Evolutionary conservation across 2,329 filamentous ascomycete genomes (phyloP).

Genomic region (Cladosporium sp.): DNA sequence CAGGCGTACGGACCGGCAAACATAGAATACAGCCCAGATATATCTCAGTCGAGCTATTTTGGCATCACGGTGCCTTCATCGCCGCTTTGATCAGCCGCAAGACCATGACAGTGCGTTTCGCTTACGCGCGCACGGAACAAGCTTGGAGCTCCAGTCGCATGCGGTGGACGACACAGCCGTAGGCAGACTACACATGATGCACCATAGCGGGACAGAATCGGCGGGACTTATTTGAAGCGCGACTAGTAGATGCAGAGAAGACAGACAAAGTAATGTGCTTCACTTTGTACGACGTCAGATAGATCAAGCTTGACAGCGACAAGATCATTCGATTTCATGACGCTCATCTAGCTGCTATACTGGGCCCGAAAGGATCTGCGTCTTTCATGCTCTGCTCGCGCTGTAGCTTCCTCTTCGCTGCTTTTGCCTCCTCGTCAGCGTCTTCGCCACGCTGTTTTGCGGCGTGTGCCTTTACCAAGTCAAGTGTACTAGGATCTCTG

Average conservation of each 20-base stretch:
- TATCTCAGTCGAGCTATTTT: neutral
- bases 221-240: neutral
- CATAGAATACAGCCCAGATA: neutral
- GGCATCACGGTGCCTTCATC: neutral
- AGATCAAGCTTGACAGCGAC: neutral
- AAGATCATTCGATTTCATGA: neutral
- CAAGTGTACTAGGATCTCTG: conserved; percentile 70
- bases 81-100: neutral
- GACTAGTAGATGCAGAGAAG: neutral
- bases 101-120: neutral
- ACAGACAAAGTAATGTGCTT: neutral
- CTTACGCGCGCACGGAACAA: neutral
- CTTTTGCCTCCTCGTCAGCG: conserved; percentile 40
- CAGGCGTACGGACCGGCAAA: neutral
- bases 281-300: neutral
- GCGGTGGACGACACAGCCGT: neutral
- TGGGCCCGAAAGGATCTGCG: conserved; percentile 49
- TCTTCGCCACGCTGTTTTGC: conserved; percentile 48
- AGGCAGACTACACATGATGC: neutral
- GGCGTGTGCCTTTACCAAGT: conserved; percentile 68
- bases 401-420: conserved; percentile 47
- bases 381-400: conserved; percentile 41
- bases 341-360: conserved; percentile 3
- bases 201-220: neutral
- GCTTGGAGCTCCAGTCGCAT: neutral